Conservation (phyloP, 441 rosid genomes). For the Heliophila coronopifolia region DNA sequence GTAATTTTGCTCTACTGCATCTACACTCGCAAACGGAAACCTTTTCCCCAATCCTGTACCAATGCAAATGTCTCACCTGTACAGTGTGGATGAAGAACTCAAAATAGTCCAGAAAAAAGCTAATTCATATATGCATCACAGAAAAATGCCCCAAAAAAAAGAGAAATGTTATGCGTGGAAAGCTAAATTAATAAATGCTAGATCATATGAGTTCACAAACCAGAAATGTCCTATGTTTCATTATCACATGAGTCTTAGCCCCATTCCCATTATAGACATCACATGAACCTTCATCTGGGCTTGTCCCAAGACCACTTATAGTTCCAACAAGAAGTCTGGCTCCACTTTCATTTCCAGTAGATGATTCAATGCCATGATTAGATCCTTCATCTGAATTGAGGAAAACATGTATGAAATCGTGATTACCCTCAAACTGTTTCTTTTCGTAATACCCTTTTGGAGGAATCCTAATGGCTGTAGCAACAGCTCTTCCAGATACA, state of each 20-base stretch:
- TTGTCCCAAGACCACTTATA: constrained; percentile 63
- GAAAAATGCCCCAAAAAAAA: not conserved
- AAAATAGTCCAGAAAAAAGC: too few species aligned
- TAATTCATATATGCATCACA: constrained; percentile 10
- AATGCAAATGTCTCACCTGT: constrained; percentile 95
- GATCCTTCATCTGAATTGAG: constrained; percentile 44
- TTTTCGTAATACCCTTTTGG: constrained; percentile 40
- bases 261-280: constrained; percentile 64
- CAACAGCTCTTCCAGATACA: constrained; percentile 69
- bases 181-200: constrained; percentile 4
- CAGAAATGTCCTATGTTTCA: constrained; percentile 91
- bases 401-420: constrained; percentile 68
- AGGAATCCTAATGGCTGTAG: constrained; percentile 66
- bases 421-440: constrained; percentile 35
- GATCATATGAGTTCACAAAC: constrained; percentile 43
- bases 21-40: constrained; percentile 84
- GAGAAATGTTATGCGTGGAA: too few species aligned
- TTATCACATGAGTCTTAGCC: constrained; percentile 69
- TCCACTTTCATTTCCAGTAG: constrained; percentile 26
- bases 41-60: constrained; percentile 65
- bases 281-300: constrained; percentile 78
- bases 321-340: constrained; percentile 58
- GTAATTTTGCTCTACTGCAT: constrained; percentile 77
- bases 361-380: constrained; percentile 19
- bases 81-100: constrained; percentile 12